Conservation (phyloP, 164 flowering plant genomes). For the Brasenia schreberi region DNA sequence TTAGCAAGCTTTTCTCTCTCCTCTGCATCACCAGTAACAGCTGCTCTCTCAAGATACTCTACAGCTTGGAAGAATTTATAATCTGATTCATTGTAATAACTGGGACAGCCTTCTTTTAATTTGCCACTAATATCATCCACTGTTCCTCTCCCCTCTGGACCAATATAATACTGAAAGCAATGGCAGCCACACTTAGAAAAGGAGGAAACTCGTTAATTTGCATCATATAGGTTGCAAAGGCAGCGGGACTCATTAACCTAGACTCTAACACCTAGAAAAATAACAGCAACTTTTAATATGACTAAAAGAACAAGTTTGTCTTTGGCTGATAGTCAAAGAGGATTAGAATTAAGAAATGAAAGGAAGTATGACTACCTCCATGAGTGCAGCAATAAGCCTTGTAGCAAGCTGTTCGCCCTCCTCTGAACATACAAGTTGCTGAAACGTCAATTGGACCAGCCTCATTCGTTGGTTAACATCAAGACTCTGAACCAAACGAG, state of each 20-base stretch:
- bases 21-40: constrained; percentile 39
- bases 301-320: background rate
- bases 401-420: constrained; percentile 90
- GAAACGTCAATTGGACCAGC: constrained; percentile 72
- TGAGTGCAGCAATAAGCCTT: constrained; percentile 70
- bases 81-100: constrained; percentile 93
- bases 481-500: constrained; percentile 65
- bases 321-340: background rate
- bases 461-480: constrained; percentile 40
- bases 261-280: too few species aligned
- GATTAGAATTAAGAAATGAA: background rate
- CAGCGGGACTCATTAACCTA: background rate
- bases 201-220: background rate
- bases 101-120: constrained; percentile 90
- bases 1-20: constrained; percentile 83
- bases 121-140: constrained; percentile 90
- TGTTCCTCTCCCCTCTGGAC: constrained; percentile 95
- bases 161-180: constrained; percentile 76
- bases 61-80: constrained; percentile 93
- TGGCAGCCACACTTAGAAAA: background rate
- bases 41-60: constrained; percentile 92
- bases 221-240: background rate
- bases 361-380: constrained; percentile 60
- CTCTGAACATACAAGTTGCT: constrained; percentile 86
- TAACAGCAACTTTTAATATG: background rate